Base-by-base conservation (phyloP, 192 early-diverging fungal species). In the Coemansia sp. region DNA sequence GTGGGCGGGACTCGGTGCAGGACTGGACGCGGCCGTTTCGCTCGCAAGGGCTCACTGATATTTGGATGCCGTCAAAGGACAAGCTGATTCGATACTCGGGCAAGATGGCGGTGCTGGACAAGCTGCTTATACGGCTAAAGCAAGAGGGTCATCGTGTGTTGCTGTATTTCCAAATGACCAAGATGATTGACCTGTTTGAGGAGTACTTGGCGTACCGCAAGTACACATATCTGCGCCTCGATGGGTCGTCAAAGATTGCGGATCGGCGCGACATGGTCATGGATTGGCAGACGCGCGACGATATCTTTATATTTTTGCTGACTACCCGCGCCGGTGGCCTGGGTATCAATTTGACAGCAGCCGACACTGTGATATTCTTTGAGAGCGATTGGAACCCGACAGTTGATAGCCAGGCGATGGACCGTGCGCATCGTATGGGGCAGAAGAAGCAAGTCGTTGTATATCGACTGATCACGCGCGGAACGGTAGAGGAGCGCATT, bases 351-450 rank as follows among this genome's bases (percentile, higher is more conserved):
- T 79, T 99, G 65, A 94, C 93, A 0, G 90, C 93, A 5, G 97
- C 97, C 24, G 95, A 99, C 74, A 94, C 89, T 51, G 97, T 99
- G 29, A 84, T 96, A 54, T 88, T 99, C 62, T 99, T 90, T 69
- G 97, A 98, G 73, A 97, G 89, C 69, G 95, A 97, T 76, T 97
- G 94, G 95, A 94, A 93, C 63, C 92, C 92, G 22, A 89, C 91
- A 75, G 90, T 89, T 2, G 92, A 97, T 79, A 79, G 93, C 8
- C 92, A 93, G 81, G 95, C 94, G 17, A 92, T 95, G 85, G 97
- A 99, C 81, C 92, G 97, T 58, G 97, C 97, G 6, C 97, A 99
- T 83, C 93, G 97, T 73, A 99, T 99, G 56, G 97, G 97, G 4
- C 97, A 99, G 69, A 99, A 89, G 39, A 98, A 98, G 76, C 95